Conservation (phyloP, 768 basidiomycete species). For the Tephrocybe sp. region DNA sequence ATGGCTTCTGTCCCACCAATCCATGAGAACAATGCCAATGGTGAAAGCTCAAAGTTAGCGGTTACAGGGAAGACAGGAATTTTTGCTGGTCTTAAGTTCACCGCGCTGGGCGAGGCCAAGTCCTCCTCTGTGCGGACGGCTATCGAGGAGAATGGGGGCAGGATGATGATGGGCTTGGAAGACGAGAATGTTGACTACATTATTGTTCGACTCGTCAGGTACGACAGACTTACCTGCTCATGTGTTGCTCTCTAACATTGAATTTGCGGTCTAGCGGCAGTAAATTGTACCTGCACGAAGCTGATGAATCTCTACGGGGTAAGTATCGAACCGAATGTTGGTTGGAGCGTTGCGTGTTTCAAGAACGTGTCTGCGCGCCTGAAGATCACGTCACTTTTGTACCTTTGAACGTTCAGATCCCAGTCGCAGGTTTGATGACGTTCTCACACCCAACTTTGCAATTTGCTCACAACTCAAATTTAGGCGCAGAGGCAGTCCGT, state of each 20-base stretch:
- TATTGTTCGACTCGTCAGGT: conserved; percentile 78
- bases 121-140: conserved; percentile 55
- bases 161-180: conserved; percentile 40
- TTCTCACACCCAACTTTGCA: not conserved
- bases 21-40: conserved; percentile 15
- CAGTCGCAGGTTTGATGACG: conserved; percentile 53
- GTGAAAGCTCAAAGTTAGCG: conserved; percentile 21
- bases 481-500: conserved; percentile 56
- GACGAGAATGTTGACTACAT: conserved; percentile 61
- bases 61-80: conserved; percentile 27
- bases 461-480: not conserved
- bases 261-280: conserved; percentile 53
- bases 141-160: conserved; percentile 60
- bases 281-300: conserved; percentile 60
- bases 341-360: conserved; percentile 84
- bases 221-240: conserved; percentile 11
- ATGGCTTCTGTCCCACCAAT: conserved; percentile 12
- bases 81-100: conserved; percentile 58
- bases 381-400: conserved; percentile 71
- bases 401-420: conserved; percentile 60
- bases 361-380: conserved; percentile 66
- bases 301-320: conserved; percentile 38
- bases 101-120: conserved; percentile 68
- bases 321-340: conserved; percentile 91
- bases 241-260: conserved; percentile 4